Base-by-base conservation (phyloP, 805 yeast species). In the Schizosaccharomyces japonicus region DNA sequence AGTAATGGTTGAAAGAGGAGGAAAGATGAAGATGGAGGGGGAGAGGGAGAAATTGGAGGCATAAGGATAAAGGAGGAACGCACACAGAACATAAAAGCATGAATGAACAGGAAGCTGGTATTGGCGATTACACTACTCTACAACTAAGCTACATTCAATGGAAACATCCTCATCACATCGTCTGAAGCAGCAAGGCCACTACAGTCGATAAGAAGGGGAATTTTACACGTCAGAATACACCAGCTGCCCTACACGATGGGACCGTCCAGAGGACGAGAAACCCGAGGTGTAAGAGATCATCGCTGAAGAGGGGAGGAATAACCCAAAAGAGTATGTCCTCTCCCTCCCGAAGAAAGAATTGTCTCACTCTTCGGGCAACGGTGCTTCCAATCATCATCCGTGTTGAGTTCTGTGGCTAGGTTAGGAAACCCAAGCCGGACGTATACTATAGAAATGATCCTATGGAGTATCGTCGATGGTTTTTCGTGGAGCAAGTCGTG, bases 371-470 rank as follows among this genome's bases (percentile, higher is more conserved):
- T 17, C 42, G 42, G 42, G 42, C 42, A 36, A 36, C 23, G 42
- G 42, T 21, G 42, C 42, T 23, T 15, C 27, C 28, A 8, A 36
- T 36, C 42, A 36, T 36, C 42, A 36, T 36, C 42, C 42, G 42
- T 36, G 42, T 36, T 36, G 42, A 36, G 42, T 36, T 36, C 42
- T 36, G 42, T 36, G 42, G 42, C 42, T 36, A 36, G 42, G 42
- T 36, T 36, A 36, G 42, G 42, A 36, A 36, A 36, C 42, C 42
- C 42, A 36, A 36, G 42, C 42, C 42, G 42, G 42, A 36, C 42
- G 42, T 21, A 36, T 36, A 36, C 42, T 36, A 36, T 36, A 36
- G 42, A 36, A 36, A 36, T 36, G 42, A 36, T 36, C 42, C 42
- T 19, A 19, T 36, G 42, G 42, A 36, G 42, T 36, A 36, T 36